These are phyloP conservation scores for Juglanconis oblonga DNA, from an alignment of 2,329 filamentous ascomycete species.

Conservation along the genomic window DNA sequence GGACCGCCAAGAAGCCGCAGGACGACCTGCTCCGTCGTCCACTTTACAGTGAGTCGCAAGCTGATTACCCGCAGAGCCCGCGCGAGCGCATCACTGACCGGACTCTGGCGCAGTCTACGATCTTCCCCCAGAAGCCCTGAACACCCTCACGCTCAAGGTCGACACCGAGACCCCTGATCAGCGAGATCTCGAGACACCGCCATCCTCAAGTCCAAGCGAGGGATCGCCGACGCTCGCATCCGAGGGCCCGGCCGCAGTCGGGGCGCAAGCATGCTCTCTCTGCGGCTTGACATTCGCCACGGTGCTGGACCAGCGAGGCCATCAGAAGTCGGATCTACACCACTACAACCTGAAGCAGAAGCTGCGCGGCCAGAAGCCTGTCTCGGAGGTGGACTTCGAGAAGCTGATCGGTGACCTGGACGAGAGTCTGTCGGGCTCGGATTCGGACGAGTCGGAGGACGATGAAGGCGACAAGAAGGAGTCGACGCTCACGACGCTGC, in stretches of 20 bases:
- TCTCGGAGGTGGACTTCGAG: slow-evolving; percentile 82
- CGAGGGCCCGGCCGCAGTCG: slow-evolving; percentile 41
- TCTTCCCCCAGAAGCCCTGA: slow-evolving; percentile 70
- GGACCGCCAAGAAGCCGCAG: slow-evolving; percentile 29
- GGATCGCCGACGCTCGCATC: slow-evolving; percentile 23
- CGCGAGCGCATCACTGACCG: slow-evolving; percentile 23
- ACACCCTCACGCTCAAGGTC: slow-evolving; percentile 60
- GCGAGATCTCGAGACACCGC: slow-evolving; percentile 28
- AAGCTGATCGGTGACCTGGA: slow-evolving; percentile 81
- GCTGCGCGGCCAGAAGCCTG: slow-evolving; percentile 67
- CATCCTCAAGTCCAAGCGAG: slow-evolving; percentile 18
- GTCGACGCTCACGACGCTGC: slow-evolving; percentile 68
- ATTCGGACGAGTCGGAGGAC: slow-evolving; percentile 67
- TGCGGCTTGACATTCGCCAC: slow-evolving; percentile 71
- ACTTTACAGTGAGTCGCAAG: slow-evolving; percentile 42
- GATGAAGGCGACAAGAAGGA: slow-evolving; percentile 54
- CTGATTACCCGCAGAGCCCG: slow-evolving; percentile 14
- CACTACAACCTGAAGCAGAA: slow-evolving; percentile 94
- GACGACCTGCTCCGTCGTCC: slow-evolving; percentile 49
- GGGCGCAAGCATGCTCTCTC: slow-evolving; percentile 75
- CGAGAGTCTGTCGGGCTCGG: slow-evolving; percentile 88
- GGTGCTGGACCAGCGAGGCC: slow-evolving; percentile 77
- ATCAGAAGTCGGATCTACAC: slow-evolving; percentile 88
- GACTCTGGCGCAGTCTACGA: slow-evolving; percentile 64
- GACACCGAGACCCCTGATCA: slow-evolving; percentile 36